Evolutionary conservation across 1,284 basidiomycete genomes (phyloP), one percentile per base, ranked within the genome.

Genomic region (Ustilago tritici): DNA sequence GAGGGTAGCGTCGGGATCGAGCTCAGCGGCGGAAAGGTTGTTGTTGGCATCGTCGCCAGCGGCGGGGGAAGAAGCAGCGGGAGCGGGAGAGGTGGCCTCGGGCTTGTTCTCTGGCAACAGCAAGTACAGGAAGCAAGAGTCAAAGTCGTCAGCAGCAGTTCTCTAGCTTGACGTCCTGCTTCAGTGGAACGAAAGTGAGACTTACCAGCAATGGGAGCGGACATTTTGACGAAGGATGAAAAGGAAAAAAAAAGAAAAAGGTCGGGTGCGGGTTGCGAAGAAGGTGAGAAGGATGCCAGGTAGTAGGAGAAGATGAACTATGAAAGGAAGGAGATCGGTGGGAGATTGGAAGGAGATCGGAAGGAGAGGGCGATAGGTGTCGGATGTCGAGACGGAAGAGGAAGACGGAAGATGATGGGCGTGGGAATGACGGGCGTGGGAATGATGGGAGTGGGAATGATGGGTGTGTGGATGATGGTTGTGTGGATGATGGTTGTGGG

Each of bases 1-100:
- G 41, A 83, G 69, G 11, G 70, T 67, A 40, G 81, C 72, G 56
- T 76, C 78, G 53, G 79, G 77, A 61, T 82, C 81, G 65, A 76
- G 46, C 49, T 56, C 61, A 43, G 59, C 62, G 17, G 50, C 53
- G 15, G 70, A 28, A 28, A 28, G 23, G 23, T 28, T 63, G 47
- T 54, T 49, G 56, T 58, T 46, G 31, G 31, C 23, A 11, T 76
- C 62, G 62, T 65, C 74, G 61, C 58, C 72, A 60, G 62, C 72
- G 56, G 55, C 65, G 59, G 53, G 61, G 41, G 56, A n/a, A 19
- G 61, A 55, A 34, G 61, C 6, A 6, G 58, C n/a, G 41, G 63
- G 28, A 47, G 70, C 41, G 40, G 61, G 36, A 56, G 62, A 41
- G 28, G 56, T 35, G 31, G 56, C 56, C 41, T 70, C 75, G 36